Evolutionary conservation across 1,139 yeast species (phyloP).

Genomic region (Debaryomycetaceae sp.): DNA sequence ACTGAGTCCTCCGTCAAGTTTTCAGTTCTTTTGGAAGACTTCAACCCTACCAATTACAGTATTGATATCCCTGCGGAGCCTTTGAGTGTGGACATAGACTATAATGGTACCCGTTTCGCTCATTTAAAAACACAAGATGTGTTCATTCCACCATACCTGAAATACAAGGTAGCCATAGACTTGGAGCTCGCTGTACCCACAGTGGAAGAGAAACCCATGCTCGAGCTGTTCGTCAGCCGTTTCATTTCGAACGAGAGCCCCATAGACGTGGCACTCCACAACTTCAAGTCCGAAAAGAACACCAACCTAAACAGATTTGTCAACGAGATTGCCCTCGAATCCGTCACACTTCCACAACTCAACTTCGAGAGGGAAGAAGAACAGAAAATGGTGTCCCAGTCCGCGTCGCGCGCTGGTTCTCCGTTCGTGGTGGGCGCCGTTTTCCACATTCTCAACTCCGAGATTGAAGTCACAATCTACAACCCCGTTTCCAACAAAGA

Average conservation of each 20-base stretch:
- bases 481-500: conserved; percentile 50
- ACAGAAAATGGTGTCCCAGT: background rate
- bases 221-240: conserved; percentile 12
- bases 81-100: conserved; percentile 13
- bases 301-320: conserved; percentile 10
- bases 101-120: conserved; percentile 18
- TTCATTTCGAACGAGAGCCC: conserved; percentile 7
- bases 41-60: conserved; percentile 32
- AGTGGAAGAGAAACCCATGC: conserved; percentile 7
- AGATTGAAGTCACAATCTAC: conserved; percentile 47
- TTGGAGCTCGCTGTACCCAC: conserved; percentile 8
- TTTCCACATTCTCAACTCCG: conserved; percentile 51
- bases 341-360: conserved; percentile 15
- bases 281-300: conserved; percentile 6
- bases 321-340: conserved; percentile 10
- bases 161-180: conserved; percentile 10
- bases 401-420: background rate
- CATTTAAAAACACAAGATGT: conserved; percentile 11
- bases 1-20: conserved; percentile 13
- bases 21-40: conserved; percentile 30
- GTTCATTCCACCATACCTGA: conserved; percentile 11
- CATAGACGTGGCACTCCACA: conserved; percentile 1
- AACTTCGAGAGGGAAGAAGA: background rate
- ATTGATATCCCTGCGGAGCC: conserved; percentile 19
- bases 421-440: conserved; percentile 41